Conservation (phyloP, 805 yeast genomes). For the Metschnikowia continentalis region DNA sequence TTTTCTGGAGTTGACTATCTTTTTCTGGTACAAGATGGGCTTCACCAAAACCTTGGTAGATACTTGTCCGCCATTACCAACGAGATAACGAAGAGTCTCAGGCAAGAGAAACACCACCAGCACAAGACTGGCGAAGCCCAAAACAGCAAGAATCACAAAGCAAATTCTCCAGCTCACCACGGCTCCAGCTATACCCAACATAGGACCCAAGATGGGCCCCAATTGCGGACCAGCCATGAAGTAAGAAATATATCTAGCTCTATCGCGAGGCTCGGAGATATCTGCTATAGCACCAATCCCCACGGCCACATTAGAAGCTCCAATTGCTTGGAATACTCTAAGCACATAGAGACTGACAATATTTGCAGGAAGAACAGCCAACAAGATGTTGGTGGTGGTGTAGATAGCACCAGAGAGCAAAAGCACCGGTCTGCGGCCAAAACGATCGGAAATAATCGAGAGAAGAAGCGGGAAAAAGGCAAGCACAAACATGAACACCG, state of each 20-base stretch:
- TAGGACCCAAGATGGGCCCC: conserved; percentile 38
- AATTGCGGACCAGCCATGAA: conserved; percentile 39
- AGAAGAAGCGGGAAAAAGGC: conserved; percentile 54
- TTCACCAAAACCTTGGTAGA: conserved; percentile 20
- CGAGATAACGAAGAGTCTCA: conserved; percentile 36
- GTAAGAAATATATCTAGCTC: conserved; percentile 31
- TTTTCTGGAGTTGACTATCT: conserved; percentile 18
- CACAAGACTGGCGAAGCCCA: conserved; percentile 23
- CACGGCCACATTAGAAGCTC: conserved; percentile 34
- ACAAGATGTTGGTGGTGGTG: conserved; percentile 25
- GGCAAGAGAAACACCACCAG: conserved; percentile 32
- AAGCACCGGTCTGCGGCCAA: conserved; percentile 39
- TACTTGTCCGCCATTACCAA: conserved; percentile 30
- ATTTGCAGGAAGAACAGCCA: conserved; percentile 29
- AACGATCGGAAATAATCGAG: conserved; percentile 53
- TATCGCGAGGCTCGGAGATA: conserved; percentile 24
- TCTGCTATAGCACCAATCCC: conserved; percentile 38
- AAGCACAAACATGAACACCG: conserved; percentile 54
- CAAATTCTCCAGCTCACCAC: conserved; percentile 31
- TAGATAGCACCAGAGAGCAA: conserved; percentile 25
- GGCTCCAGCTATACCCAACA: conserved; percentile 26
- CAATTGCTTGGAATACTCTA: conserved; percentile 34
- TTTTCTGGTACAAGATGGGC: conserved; percentile 27
- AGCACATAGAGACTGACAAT: conserved; percentile 28
- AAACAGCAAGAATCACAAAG: conserved; percentile 29